A percentile compares a stretch with the other conserved stretches of the same genome.
These are phyloP conservation scores for Aspergillus felis DNA, from an alignment of 2,329 filamentous ascomycete species.

Conservation along the genomic window DNA sequence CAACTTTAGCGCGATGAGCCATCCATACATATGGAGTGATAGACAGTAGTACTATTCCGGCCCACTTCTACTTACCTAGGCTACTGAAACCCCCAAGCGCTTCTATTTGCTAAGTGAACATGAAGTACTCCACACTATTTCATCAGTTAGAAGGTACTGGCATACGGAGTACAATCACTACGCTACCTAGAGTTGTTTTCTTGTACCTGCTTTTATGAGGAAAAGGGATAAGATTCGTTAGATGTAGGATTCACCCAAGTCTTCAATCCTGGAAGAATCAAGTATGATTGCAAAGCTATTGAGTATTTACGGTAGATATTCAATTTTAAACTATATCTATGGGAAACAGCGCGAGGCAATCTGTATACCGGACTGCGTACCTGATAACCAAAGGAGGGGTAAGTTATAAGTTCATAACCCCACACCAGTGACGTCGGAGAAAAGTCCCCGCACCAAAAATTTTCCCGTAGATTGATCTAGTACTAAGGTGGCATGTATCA, in stretches of 20 bases:
- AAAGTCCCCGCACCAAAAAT: not conserved
- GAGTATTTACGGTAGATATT: not conserved
- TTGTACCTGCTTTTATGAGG: not conserved
- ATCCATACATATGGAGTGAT: not conserved
- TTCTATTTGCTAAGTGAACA: not conserved
- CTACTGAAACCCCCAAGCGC: not conserved
- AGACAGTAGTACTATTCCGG: not conserved
- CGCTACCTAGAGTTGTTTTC: not conserved
- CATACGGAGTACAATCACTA: not conserved
- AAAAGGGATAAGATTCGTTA: not conserved
- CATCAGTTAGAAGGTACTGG: not conserved
- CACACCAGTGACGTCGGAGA: slow-evolving; percentile 1
- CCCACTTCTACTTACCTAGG: not conserved
- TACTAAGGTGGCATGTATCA: not conserved
- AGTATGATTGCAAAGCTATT: not conserved
- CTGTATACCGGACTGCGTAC: not conserved
- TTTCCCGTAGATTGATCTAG: not conserved
- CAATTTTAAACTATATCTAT: not conserved
- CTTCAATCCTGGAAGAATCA: not conserved
- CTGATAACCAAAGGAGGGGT: not conserved
- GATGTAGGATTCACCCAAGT: too few relatives aligned
- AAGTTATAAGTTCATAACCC: not conserved
- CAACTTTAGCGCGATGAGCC: not conserved
- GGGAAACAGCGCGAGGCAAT: not conserved
- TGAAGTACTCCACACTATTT: not conserved